Percentiles rank a stretch among this genome's conserved stretches.
phyloP scores from a whole-genome alignment of 2,329 filamentous ascomycete species.

The Simplicillium aogashimaense region DNA sequence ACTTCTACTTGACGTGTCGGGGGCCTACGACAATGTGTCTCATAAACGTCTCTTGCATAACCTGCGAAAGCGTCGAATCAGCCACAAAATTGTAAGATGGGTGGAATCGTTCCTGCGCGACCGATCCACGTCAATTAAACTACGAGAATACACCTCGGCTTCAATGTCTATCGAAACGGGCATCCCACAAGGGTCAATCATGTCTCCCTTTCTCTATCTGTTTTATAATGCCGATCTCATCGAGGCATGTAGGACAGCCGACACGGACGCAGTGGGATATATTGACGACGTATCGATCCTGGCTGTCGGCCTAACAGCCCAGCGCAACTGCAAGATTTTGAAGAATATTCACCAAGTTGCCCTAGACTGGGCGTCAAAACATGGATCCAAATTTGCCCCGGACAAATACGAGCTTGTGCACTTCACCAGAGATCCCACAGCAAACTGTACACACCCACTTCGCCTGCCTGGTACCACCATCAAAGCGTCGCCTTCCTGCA shows the following conservation, averaged over 20 bases:
- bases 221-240: slow-evolving; percentile 16
- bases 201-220: slow-evolving; percentile 16
- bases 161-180: slow-evolving; percentile 8
- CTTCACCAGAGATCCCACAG: slow-evolving; percentile 9
- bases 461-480: slow-evolving; percentile 5
- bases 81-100: slow-evolving; percentile 11
- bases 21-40: slow-evolving; percentile 9
- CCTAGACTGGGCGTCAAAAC: slow-evolving; percentile 9
- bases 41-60: slow-evolving; percentile 9
- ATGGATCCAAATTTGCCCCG: slow-evolving; percentile 12
- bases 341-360: slow-evolving; percentile 8
- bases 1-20: slow-evolving; percentile 9
- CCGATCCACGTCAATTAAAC: slow-evolving; percentile 6
- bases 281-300: slow-evolving; percentile 9
- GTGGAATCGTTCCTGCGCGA: slow-evolving; percentile 10
- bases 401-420: slow-evolving; percentile 14
- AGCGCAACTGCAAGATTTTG: slow-evolving; percentile 10
- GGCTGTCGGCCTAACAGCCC: slow-evolving; percentile 6
- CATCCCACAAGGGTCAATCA: slow-evolving; percentile 10
- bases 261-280: slow-evolving; percentile 6
- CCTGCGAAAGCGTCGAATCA: slow-evolving; percentile 8
- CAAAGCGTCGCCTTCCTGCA: slow-evolving; percentile 2
- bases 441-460: slow-evolving; percentile 9
- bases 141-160: slow-evolving; percentile 7
- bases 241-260: slow-evolving; percentile 7